Conservation (phyloP, 2,329 filamentous ascomycete species). For the Tolypocladium endophyticum region DNA sequence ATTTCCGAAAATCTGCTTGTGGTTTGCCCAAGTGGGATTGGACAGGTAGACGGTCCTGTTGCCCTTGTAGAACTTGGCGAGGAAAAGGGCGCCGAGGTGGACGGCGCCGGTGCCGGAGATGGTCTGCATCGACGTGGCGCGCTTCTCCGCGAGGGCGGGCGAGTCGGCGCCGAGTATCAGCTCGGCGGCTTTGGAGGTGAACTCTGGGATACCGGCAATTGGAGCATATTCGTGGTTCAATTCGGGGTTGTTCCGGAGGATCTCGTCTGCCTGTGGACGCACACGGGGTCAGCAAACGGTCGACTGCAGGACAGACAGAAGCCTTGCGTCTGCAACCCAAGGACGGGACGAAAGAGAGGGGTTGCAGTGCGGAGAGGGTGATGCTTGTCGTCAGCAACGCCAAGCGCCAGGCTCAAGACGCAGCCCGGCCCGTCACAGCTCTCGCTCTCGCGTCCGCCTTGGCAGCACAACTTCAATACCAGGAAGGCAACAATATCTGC, state of each 20-base stretch:
- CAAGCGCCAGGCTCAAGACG: background rate
- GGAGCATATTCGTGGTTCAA: constrained; percentile 98
- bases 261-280: constrained; percentile 67
- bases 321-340: constrained; percentile 4
- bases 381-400: background rate
- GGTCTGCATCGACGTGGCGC: constrained; percentile 74
- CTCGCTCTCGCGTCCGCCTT: background rate
- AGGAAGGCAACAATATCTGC: constrained; percentile 2
- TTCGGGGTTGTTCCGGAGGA: constrained; percentile 76
- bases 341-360: background rate
- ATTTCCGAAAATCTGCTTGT: constrained; percentile 96
- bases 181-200: constrained; percentile 84
- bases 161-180: constrained; percentile 75
- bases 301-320: background rate
- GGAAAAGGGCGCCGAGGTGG: constrained; percentile 87
- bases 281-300: constrained; percentile 2
- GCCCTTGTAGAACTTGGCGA: constrained; percentile 77
- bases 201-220: constrained; percentile 77
- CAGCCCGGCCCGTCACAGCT: background rate
- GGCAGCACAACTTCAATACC: background rate
- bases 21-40: constrained; percentile 95
- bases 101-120: constrained; percentile 96
- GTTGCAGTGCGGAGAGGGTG: background rate
- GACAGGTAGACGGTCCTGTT: constrained; percentile 79
- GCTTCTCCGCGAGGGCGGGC: constrained; percentile 73